A percentile compares a stretch with the other conserved stretches of the same genome.
These are phyloP conservation scores for Phlegmacium glaucopus DNA, from an alignment of 768 basidiomycete species.

Conservation along the genomic window DNA sequence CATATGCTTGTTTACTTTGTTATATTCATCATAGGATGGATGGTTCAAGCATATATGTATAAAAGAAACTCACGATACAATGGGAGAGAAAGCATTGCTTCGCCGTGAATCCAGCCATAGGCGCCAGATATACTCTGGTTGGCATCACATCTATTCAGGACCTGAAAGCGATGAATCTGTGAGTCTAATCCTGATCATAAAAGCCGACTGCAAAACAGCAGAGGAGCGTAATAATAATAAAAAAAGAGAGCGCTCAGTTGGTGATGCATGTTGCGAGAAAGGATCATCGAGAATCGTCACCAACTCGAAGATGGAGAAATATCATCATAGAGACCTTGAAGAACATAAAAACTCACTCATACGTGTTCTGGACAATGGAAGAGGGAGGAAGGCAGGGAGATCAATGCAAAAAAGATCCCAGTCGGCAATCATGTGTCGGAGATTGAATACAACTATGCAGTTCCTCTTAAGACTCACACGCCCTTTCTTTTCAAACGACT, in stretches of 20 bases:
- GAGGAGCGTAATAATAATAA: too few relatives aligned
- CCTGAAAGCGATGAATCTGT: too few relatives aligned
- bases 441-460: constrained; percentile 42
- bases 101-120: too few relatives aligned
- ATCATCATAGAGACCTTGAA: constrained; percentile 50
- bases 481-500: background rate
- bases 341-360: constrained; percentile 29
- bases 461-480: constrained; percentile 12
- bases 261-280: constrained; percentile 78
- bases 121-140: too few relatives aligned
- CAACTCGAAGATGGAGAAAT: constrained; percentile 67
- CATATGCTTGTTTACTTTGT: constrained; percentile 25
- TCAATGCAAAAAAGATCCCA: too few relatives aligned
- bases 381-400: too few relatives aligned
- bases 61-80: constrained; percentile 2
- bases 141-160: too few relatives aligned
- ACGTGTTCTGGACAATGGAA: background rate
- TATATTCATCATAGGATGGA: constrained; percentile 17
- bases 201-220: constrained; percentile 3
- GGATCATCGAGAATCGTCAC: constrained; percentile 71
- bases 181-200: background rate
- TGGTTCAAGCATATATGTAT: background rate
- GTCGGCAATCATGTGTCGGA: constrained; percentile 25
- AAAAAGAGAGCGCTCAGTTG: constrained; percentile 41
- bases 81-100: background rate